phyloP scores from a whole-genome alignment of 495 filamentous ascomycete species.

The Penicillium alfredii region DNA sequence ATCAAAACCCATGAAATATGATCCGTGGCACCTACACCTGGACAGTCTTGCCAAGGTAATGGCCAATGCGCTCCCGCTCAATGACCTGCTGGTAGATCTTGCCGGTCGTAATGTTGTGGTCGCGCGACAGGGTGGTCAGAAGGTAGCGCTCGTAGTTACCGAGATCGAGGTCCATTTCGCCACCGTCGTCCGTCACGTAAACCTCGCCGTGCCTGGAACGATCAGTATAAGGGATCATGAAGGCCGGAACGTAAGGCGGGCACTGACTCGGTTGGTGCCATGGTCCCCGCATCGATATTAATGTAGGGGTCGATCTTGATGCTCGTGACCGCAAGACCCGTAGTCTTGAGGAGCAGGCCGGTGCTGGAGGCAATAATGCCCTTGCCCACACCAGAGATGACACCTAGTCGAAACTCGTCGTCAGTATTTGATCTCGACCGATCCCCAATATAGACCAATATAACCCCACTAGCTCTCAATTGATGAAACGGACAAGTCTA shows the following conservation, averaged over 20 bases:
- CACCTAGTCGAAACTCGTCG: conserved; percentile 42
- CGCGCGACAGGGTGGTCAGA: conserved; percentile 62
- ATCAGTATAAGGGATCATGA: background rate
- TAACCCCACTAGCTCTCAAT: no score
- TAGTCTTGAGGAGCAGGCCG: conserved; percentile 78
- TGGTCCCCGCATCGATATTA: conserved; percentile 71
- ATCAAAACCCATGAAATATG: no score
- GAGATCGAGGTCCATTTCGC: conserved; percentile 85
- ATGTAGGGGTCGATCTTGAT: conserved; percentile 60
- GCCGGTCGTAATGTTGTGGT: conserved; percentile 92
- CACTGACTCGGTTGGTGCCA: conserved; percentile 71
- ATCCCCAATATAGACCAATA: no score
- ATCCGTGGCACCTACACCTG: conserved; percentile 63
- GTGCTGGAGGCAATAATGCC: conserved; percentile 63
- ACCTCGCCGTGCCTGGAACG: conserved; percentile 60
- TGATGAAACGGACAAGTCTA: conserved; percentile 1
- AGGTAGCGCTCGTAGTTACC: conserved; percentile 93
- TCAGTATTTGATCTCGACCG: background rate
- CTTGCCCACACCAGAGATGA: conserved; percentile 78
- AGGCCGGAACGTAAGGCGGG: background rate
- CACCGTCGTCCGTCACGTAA: conserved; percentile 69
- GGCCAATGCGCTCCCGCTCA: conserved; percentile 66
- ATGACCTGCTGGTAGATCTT: conserved; percentile 92
- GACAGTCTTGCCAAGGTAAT: conserved; percentile 89
- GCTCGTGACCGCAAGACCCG: conserved; percentile 60